Base-by-base conservation (phyloP, 768 basidiomycete genomes). In the Suillus subalutaceus region DNA sequence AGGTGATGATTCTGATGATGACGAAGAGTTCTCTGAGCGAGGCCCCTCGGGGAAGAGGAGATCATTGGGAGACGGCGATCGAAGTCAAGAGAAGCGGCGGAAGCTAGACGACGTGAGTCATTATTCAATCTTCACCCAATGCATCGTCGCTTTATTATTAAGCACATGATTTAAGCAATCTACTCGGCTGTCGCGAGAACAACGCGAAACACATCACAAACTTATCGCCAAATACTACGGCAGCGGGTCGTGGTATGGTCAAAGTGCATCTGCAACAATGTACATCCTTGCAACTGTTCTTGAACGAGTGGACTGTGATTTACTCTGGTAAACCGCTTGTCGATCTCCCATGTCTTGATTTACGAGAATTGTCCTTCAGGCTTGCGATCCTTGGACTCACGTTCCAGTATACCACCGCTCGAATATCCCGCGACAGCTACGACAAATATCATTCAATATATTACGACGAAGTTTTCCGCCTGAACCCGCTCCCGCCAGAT, bases 341-440 rank as follows among this genome's bases (percentile, higher is more conserved):
- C 57, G 35, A 38, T 23, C 10, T 37, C 52, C 56, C 62, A 66
- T 38, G 40, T 15, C 59, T 55, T 23, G 41, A 58, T 23, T 65
- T 23, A 73, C 68, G 67, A 64, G 13, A 30, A 23, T 12, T 5
- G 23, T 6, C 0, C 40, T 12, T 15, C 74, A 96, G 94, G 94
- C 84, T 96, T 40, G 94, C 96, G 10, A 95, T 98, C 69, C 84
- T 99, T 56, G 95, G 96, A 52, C 83, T 98, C 41, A 99, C 97
- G 20, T 90, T 88, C 75, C 97, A 99, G 80, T 99, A 98, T 75
- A 86, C 86, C 52, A 88, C 92, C 38, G 88, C 93, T 62, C 90
- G 91, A 72, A 94, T 98, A 81, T 92, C 96, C 67, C 88, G 96
- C 59, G 86, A 89, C 37, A 83, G 83, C 63, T 99, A 99, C 77